Percentiles rank a stretch among this genome's conserved stretches.
These are phyloP conservation scores for Mallotus repandus DNA, from an alignment of 441 rosid species.

Conservation along the genomic window DNA sequence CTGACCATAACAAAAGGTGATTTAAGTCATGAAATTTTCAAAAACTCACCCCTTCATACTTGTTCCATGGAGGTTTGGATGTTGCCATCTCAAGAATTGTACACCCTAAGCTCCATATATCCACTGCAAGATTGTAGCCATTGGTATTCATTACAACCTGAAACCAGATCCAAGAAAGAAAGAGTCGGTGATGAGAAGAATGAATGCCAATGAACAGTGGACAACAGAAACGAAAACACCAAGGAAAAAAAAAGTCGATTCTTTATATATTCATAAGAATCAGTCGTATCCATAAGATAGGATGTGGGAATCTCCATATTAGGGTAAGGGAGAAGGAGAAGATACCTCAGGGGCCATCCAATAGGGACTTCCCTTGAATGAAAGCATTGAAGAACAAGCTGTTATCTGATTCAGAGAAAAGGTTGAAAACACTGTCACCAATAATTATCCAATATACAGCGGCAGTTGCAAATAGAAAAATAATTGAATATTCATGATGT, in stretches of 20 bases:
- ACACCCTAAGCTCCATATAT: conserved; percentile 97
- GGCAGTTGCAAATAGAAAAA: not conserved
- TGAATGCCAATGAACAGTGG: conserved; percentile 7
- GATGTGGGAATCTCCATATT: too few species aligned
- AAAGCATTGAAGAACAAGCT: conserved; percentile 76
- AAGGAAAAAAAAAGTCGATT: not conserved
- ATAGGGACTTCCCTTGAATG: conserved; percentile 98
- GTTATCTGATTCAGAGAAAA: conserved; percentile 53
- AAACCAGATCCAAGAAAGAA: conserved; percentile 17
- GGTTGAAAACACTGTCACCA: conserved; percentile 17
- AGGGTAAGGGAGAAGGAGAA: not conserved
- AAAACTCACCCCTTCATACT: conserved; percentile 81
- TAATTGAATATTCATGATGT: not conserved
- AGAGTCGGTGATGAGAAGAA: not conserved
- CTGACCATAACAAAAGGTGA: not conserved
- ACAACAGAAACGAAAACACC: not conserved
- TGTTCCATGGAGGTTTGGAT: conserved; percentile 93
- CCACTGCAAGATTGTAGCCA: conserved; percentile 85
- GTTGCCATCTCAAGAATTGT: conserved; percentile 96
- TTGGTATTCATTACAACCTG: conserved; percentile 92
- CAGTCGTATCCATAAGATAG: not conserved
- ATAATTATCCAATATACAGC: not conserved
- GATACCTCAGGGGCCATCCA: conserved; percentile 99
- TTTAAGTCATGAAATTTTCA: conserved; percentile 12
- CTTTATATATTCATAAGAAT: not conserved